Evolutionary conservation across 257 asterid species (phyloP).

Genomic region (Ocimum tenuiflorum): DNA sequence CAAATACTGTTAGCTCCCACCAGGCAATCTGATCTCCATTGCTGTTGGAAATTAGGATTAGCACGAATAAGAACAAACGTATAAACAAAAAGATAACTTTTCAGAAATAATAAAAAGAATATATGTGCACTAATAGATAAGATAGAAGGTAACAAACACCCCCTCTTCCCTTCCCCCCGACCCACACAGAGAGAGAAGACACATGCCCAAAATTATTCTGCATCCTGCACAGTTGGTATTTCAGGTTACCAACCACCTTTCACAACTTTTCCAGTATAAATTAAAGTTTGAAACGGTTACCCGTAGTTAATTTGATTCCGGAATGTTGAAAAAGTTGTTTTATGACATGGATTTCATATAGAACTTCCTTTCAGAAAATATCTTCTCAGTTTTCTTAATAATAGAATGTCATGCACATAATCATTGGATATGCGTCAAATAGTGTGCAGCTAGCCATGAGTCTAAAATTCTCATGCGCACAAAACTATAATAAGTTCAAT

Average conservation of each 20-base stretch:
- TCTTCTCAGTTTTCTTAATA: neutral
- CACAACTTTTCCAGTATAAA: neutral
- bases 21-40: conserved; percentile 85
- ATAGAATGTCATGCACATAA: neutral
- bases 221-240: neutral
- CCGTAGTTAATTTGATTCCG: neutral
- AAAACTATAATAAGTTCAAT: neutral
- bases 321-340: neutral
- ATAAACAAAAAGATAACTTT: neutral
- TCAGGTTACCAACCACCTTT: neutral
- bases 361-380: neutral
- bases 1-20: conserved; percentile 83
- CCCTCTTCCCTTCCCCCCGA: too few relatives aligned
- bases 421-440: neutral
- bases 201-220: neutral
- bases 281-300: too few relatives aligned
- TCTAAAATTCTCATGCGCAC: neutral
- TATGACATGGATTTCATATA: neutral
- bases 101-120: neutral
- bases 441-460: neutral
- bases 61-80: neutral
- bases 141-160: neutral
- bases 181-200: too few relatives aligned
- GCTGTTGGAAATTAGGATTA: conserved; percentile 38
- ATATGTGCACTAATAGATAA: neutral